phyloP scores from a whole-genome alignment of 345 rosid genomes.

The Acer saccharum region DNA sequence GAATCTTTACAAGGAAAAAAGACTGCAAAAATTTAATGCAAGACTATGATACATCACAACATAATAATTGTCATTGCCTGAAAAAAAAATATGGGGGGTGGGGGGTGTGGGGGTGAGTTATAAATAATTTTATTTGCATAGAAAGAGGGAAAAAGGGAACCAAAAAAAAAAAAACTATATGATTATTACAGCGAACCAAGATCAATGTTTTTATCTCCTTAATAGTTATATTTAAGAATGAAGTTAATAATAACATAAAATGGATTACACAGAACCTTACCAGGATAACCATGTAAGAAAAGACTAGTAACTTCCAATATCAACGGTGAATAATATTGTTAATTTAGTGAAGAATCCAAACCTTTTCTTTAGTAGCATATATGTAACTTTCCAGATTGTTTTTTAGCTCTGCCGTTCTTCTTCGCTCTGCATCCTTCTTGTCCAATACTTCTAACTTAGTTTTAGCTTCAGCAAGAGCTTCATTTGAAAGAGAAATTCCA shows the following conservation, averaged over 20 bases:
- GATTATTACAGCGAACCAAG: neutral
- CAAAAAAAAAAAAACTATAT: neutral
- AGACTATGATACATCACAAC: neutral
- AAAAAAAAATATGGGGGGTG: neutral
- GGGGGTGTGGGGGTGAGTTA: neutral
- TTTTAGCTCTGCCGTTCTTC: conserved; percentile 92
- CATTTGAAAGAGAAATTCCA: conserved; percentile 68
- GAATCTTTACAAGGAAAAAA: neutral
- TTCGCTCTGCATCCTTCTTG: conserved; percentile 86
- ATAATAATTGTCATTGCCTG: neutral
- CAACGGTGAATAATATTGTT: neutral
- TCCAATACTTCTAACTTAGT: conserved; percentile 73
- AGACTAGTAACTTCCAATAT: neutral
- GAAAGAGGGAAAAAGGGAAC: neutral
- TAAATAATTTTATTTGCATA: neutral
- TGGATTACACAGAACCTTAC: neutral
- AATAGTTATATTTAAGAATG: neutral
- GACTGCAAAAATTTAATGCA: neutral
- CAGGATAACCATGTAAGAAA: neutral
- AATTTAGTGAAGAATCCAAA: conserved; percentile 10
- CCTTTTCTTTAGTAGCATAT: conserved; percentile 97
- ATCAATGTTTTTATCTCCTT: neutral
- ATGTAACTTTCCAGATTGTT: conserved; percentile 92
- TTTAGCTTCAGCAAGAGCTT: conserved; percentile 69
- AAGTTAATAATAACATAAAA: neutral